Conservation (phyloP, 495 filamentous ascomycete genomes). For the Podospora anserina region DNA sequence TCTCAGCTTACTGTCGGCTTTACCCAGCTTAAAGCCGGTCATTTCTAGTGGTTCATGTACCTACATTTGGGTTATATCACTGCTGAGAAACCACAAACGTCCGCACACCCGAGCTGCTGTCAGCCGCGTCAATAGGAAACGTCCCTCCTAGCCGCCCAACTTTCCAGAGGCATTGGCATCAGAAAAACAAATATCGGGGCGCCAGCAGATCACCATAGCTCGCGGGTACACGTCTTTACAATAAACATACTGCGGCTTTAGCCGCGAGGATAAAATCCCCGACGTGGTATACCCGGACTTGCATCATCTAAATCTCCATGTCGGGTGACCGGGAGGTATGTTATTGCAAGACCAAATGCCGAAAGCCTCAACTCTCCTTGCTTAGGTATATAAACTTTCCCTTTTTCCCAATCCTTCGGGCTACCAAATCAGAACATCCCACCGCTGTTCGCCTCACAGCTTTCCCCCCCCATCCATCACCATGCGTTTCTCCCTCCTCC, state of each 20-base stretch:
- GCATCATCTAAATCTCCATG: slow-evolving; percentile 1
- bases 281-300: neutral
- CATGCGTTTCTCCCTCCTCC: slow-evolving; percentile 17
- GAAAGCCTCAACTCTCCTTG: neutral
- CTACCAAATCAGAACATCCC: neutral
- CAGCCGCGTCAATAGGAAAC: too few relatives aligned
- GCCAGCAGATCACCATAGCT: neutral
- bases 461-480: neutral
- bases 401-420: neutral
- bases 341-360: neutral
- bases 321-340: neutral
- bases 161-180: neutral
- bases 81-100: too few relatives aligned
- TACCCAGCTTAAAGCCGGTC: too few relatives aligned
- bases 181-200: neutral
- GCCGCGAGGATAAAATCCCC: neutral
- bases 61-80: too few relatives aligned
- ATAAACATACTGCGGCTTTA: neutral
- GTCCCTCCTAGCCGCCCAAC: neutral
- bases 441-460: neutral
- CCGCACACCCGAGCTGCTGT: too few relatives aligned
- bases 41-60: too few relatives aligned
- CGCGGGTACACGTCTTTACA: neutral
- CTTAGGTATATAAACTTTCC: neutral
- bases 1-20: too few relatives aligned